These are phyloP conservation scores for Rhizopogon salebrosus DNA, from an alignment of 768 basidiomycete genomes.

Conservation along the genomic window DNA sequence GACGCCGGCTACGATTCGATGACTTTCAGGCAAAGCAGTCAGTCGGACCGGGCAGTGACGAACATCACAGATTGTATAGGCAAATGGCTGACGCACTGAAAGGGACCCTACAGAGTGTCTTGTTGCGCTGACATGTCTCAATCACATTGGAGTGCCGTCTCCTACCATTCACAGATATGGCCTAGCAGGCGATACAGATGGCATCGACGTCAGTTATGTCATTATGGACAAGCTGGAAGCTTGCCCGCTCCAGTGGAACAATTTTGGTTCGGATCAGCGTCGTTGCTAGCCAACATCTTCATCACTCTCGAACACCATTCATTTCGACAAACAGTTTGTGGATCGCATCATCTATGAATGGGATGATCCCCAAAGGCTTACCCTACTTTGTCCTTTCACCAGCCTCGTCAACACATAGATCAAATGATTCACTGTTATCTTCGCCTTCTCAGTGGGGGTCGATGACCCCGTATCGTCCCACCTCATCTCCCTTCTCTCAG, in stretches of 20 bases:
- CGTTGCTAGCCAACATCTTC: not conserved
- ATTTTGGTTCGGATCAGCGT: not conserved
- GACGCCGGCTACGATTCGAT: too few relatives aligned
- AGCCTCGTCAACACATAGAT: not conserved
- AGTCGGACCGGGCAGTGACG: too few relatives aligned
- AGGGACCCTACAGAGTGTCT: too few relatives aligned
- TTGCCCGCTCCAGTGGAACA: not conserved
- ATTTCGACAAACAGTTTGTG: not conserved
- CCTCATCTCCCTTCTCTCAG: constrained; percentile 5
- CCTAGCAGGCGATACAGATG: not conserved
- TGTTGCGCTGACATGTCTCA: not conserved
- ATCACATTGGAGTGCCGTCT: not conserved
- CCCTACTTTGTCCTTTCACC: not conserved
- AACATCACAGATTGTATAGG: too few relatives aligned
- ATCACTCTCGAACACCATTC: not conserved
- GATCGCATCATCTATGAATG: not conserved
- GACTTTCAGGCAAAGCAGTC: too few relatives aligned
- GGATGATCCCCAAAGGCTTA: not conserved
- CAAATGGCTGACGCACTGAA: too few relatives aligned
- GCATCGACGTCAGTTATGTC: not conserved
- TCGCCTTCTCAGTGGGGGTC: not conserved
- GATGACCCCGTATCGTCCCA: not conserved
- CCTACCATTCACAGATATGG: not conserved
- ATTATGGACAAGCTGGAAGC: not conserved
- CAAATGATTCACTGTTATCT: not conserved